These are phyloP conservation scores for Porcisia deanei DNA, from an alignment of 208 protist species.

Conservation along the genomic window DNA sequence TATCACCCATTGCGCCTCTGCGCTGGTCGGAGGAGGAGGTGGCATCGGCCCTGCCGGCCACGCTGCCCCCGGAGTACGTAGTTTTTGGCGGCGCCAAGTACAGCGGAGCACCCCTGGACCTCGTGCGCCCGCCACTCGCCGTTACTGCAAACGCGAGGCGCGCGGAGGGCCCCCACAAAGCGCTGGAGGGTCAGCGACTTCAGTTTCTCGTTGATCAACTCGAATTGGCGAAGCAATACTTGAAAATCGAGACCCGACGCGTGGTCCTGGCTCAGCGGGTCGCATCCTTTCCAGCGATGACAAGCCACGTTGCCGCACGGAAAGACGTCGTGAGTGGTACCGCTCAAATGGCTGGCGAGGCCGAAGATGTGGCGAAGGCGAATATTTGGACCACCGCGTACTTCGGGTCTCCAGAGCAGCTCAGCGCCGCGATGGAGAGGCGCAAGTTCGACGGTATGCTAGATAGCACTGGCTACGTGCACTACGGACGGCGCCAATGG, in stretches of 20 bases:
- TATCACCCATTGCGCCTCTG: slow-evolving; percentile 22
- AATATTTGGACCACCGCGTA: slow-evolving; percentile 84
- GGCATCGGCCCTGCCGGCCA: slow-evolving; percentile 33
- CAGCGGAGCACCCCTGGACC: slow-evolving; percentile 31
- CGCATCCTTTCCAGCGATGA: no score
- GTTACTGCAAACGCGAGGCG: not conserved
- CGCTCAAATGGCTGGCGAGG: slow-evolving; percentile 12
- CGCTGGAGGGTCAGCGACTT: slow-evolving; percentile 33
- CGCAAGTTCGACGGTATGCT: slow-evolving; percentile 36
- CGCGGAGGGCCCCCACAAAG: slow-evolving; percentile 3
- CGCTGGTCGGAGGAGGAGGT: slow-evolving; percentile 31
- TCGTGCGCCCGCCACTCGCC: slow-evolving; percentile 15
- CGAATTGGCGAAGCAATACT: slow-evolving; percentile 64
- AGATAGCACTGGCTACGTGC: slow-evolving; percentile 57
- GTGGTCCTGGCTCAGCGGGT: slow-evolving; percentile 1
- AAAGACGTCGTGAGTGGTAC: slow-evolving; percentile 1
- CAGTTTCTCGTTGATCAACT: slow-evolving; percentile 76
- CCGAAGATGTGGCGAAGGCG: slow-evolving; percentile 36
- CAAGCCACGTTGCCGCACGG: not conserved
- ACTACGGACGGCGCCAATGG: slow-evolving; percentile 62
- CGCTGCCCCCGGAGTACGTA: slow-evolving; percentile 61
- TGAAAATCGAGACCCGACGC: slow-evolving; percentile 43
- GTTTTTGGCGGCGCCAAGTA: slow-evolving; percentile 86
- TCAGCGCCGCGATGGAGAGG: slow-evolving; percentile 50
- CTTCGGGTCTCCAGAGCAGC: slow-evolving; percentile 46